Evolutionary conservation across 2,329 filamentous ascomycete genomes (phyloP), one percentile per base, ranked within the genome.

Genomic region (Verruconis gallopava): DNA sequence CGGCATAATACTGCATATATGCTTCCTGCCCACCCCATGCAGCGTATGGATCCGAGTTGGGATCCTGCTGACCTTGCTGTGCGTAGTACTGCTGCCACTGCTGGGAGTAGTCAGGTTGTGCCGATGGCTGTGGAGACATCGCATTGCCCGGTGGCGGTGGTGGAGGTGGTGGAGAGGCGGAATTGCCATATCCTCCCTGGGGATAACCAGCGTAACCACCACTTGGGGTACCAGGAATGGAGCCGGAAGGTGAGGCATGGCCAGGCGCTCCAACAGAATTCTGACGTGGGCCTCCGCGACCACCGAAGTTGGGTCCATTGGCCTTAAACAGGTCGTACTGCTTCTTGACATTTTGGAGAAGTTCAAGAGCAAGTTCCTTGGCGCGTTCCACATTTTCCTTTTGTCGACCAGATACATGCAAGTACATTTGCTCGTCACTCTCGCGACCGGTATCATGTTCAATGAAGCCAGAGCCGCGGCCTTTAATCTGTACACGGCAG

Each of bases 401-500:
- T 56, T 95, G 85, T 4, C 91, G 91, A 4, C 88, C 89, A 47
- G 91, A 84, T 50, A 96, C 88, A 60, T 96, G 88, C 36, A 98
- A 72, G 56, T 86, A 96, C 86, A 98, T 96, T 2, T 85, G 77
- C 58, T 96, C 89, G 37, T 98, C 89, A 50, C 85, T 93, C 63
- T 98, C 91, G 33, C 70, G 75, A 49, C 84, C 83, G n/a, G 86
- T 93, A 21, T 81, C 77, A 37, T 81, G 77, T 59, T 98, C 91
- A 55, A 93, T 79, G 58, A 93, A 98, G 12, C 91, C 91, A 41
- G 88, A 96, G 30, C 88, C 88, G 48, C 84, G 85, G 14, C 91
- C 91, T 60, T 98, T 98, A 66, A 98, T 98, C 61, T 98, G 91
- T 19, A 98, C 91, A 52, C 89, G 84, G 60, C 91, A 96, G 47